phyloP scores from a whole-genome alignment of 768 basidiomycete genomes.

The Leucocoprinus birnbaumii region DNA sequence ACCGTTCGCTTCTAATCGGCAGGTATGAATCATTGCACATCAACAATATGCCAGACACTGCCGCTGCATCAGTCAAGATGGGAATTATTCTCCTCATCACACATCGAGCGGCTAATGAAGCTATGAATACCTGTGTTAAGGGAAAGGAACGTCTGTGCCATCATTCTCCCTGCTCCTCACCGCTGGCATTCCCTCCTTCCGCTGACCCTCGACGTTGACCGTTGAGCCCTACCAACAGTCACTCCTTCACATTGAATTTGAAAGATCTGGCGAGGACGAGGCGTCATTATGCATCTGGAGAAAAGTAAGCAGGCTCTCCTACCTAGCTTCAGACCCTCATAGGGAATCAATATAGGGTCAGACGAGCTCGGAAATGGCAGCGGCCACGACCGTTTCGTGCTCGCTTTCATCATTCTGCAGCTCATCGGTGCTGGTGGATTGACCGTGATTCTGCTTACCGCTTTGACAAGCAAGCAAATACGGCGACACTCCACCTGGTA shows the following conservation, averaged over 20 bases:
- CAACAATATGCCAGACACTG: no score
- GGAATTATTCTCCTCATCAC: background rate
- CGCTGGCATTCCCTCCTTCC: no score
- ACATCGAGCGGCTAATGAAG: no score
- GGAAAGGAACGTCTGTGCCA: no score
- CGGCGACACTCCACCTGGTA: constrained; percentile 32
- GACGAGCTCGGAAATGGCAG: background rate
- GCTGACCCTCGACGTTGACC: background rate
- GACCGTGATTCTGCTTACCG: constrained; percentile 24
- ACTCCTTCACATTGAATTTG: background rate
- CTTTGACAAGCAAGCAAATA: constrained; percentile 20
- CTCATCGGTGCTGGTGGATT: constrained; percentile 23
- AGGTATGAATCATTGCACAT: no score
- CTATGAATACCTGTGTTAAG: no score
- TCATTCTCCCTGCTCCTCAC: no score
- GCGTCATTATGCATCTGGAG: background rate
- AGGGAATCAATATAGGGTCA: background rate
- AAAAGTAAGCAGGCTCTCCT: background rate
- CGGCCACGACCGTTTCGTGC: constrained; percentile 12
- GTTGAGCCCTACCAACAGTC: background rate
- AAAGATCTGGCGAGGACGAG: background rate
- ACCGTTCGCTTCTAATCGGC: no score
- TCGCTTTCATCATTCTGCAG: constrained; percentile 26
- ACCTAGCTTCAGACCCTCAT: no score
- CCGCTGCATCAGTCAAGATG: background rate